These are phyloP conservation scores for Phytophthora colocasiae DNA, from an alignment of 352 stramenopile genomes.

Conservation along the genomic window DNA sequence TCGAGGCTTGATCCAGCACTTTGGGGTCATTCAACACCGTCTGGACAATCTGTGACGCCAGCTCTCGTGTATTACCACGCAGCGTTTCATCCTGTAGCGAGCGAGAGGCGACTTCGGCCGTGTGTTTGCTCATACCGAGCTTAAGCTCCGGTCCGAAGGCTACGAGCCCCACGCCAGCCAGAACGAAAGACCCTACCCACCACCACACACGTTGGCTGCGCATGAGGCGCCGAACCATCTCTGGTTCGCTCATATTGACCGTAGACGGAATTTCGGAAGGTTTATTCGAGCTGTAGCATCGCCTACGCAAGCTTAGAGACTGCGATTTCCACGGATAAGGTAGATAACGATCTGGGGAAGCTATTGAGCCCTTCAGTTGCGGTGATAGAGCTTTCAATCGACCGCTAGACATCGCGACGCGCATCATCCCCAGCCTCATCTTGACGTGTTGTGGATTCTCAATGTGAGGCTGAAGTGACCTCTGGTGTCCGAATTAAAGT, in stretches of 20 bases:
- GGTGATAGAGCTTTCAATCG: constrained; percentile 3
- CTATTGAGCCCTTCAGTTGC: constrained; percentile 1
- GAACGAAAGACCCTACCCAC: constrained; percentile 52
- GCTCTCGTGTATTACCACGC: constrained; percentile 69
- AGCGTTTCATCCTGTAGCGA: constrained; percentile 88
- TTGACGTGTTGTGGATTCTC: neutral
- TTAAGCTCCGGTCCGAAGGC: constrained; percentile 83
- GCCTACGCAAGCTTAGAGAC: neutral
- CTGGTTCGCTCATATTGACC: constrained; percentile 51
- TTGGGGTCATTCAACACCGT: constrained; percentile 88
- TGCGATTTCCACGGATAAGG: constrained; percentile 5
- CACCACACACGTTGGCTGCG: constrained; percentile 66
- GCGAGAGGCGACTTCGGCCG: constrained; percentile 79
- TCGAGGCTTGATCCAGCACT: constrained; percentile 79
- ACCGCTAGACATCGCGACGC: constrained; percentile 7
- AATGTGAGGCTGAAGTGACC: constrained; percentile 9
- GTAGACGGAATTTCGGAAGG: neutral
- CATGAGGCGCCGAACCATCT: constrained; percentile 47
- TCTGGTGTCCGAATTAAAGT: constrained; percentile 13
- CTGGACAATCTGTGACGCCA: constrained; percentile 88
- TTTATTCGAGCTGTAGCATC: constrained; percentile 26
- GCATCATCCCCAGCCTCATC: constrained; percentile 23
- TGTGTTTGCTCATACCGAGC: constrained; percentile 82
- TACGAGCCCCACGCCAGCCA: constrained; percentile 62
- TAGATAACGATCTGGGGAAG: constrained; percentile 11